Conservation (phyloP, 1,139 yeast species). For the Zhuliangozyma parablackwelliae region DNA sequence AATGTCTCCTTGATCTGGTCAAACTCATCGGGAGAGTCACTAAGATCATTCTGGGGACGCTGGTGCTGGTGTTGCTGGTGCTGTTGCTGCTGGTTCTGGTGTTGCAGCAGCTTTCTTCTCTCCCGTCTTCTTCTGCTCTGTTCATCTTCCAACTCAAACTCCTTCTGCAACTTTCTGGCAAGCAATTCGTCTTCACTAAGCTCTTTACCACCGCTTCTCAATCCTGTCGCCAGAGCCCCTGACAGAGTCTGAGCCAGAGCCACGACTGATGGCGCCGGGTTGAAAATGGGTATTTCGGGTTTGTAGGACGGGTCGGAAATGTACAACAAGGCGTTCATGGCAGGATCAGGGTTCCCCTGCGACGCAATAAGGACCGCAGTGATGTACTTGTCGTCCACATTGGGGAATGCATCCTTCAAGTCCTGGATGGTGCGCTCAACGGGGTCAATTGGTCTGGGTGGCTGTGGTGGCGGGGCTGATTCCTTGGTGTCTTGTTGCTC, state of each 20-base stretch:
- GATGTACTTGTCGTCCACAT: constrained; percentile 61
- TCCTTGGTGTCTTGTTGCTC: constrained; percentile 5
- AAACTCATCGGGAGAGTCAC: constrained; percentile 60
- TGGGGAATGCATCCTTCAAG: constrained; percentile 80
- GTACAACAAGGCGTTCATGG: constrained; percentile 81
- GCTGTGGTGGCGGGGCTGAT: constrained; percentile 60
- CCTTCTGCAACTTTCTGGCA: constrained; percentile 76
- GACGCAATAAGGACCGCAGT: constrained; percentile 84
- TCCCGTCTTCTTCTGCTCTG: constrained; percentile 20
- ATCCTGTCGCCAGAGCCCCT: constrained; percentile 8
- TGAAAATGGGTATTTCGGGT: constrained; percentile 52
- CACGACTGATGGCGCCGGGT: constrained; percentile 1
- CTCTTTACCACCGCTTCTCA: constrained; percentile 2
- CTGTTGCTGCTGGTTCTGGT: constrained; percentile 10
- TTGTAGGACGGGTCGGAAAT: constrained; percentile 72
- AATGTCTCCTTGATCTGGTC: constrained; percentile 69
- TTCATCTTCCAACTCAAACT: constrained; percentile 51
- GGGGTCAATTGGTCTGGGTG: constrained; percentile 66
- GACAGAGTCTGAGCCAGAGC: constrained; percentile 4
- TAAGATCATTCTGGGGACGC: constrained; percentile 30
- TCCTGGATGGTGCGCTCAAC: constrained; percentile 48
- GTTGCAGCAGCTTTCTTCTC: constrained; percentile 14
- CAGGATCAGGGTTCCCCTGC: constrained; percentile 73
- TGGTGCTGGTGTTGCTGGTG: too few relatives aligned
- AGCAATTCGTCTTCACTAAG: constrained; percentile 67